phyloP scores from a whole-genome alignment of 1,284 basidiomycete genomes.

The Irpex sp. region DNA sequence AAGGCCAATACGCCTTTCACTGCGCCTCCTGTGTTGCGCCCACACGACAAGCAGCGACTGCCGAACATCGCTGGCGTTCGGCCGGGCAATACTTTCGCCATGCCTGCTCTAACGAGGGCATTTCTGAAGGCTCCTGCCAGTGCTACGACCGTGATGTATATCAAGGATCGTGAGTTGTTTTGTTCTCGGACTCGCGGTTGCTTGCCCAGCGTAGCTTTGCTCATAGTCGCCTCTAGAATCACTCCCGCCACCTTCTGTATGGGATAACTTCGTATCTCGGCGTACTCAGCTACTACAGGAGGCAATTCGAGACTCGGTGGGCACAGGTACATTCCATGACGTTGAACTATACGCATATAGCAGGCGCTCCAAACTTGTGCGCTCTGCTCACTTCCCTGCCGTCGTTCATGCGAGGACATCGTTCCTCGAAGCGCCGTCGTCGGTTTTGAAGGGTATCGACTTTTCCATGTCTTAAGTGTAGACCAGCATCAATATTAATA shows the following conservation, averaged over 20 bases:
- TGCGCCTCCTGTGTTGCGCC: no score
- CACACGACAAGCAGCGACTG: no score
- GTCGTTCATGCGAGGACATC: conserved; percentile 8
- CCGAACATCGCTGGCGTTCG: no score
- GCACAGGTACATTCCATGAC: conserved; percentile 8
- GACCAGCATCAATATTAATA: not conserved
- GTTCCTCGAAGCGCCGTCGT: conserved; percentile 9
- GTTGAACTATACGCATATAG: conserved; percentile 8
- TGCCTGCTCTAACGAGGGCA: no score
- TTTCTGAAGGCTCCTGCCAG: no score
- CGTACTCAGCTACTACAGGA: conserved; percentile 7
- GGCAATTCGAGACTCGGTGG: conserved; percentile 7
- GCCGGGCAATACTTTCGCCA: no score
- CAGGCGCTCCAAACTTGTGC: not conserved
- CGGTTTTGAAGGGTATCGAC: not conserved
- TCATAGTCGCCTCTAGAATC: no score
- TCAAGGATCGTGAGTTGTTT: no score
- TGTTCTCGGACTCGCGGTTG: no score
- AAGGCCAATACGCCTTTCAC: no score
- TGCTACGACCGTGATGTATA: no score
- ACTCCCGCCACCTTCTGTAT: not conserved
- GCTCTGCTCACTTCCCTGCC: conserved; percentile 5
- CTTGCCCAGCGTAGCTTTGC: no score
- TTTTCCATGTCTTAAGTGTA: not conserved
- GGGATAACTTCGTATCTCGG: not conserved